These are phyloP conservation scores for Peterozyma xylosa DNA, from an alignment of 805 yeast species.

Conservation along the genomic window DNA sequence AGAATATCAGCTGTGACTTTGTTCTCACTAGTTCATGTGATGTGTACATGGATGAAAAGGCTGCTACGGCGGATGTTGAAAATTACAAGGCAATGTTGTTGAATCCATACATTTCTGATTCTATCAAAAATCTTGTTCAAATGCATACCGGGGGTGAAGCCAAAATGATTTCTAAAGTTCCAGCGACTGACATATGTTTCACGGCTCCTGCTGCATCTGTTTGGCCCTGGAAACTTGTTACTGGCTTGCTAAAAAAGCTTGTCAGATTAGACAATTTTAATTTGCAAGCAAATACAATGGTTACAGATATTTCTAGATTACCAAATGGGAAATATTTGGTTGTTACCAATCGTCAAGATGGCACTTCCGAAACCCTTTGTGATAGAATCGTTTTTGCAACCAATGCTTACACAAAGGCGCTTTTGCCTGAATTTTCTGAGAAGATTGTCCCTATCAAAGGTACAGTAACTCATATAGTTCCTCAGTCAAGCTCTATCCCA, in stretches of 20 bases:
- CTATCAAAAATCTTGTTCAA: constrained; percentile 20
- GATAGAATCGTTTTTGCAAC: constrained; percentile 26
- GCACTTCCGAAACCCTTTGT: constrained; percentile 11
- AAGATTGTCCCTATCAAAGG: constrained; percentile 22
- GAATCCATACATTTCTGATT: constrained; percentile 21
- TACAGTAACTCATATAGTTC: constrained; percentile 16
- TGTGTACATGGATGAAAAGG: constrained; percentile 15
- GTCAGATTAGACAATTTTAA: constrained; percentile 24
- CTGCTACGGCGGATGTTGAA: constrained; percentile 3
- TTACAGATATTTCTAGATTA: constrained; percentile 16
- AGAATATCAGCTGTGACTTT: constrained; percentile 21
- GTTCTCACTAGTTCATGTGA: constrained; percentile 21
- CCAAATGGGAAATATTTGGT: constrained; percentile 23
- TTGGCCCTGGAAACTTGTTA: constrained; percentile 36
- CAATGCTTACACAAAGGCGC: constrained; percentile 19
- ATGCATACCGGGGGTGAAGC: constrained; percentile 23
- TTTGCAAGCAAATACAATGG: constrained; percentile 35
- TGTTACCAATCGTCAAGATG: constrained; percentile 21
- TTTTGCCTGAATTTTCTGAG: constrained; percentile 14
- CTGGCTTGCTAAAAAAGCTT: constrained; percentile 23
- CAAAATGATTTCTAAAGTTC: constrained; percentile 19
- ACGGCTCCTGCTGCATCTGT: constrained; percentile 33
- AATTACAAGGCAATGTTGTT: constrained; percentile 15
- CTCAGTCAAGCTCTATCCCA: constrained; percentile 13
- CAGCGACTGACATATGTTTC: constrained; percentile 20